These are phyloP conservation scores for Ambrosia hybrid DNA, from an alignment of 140 eudicot genomes.

Conservation along the genomic window DNA sequence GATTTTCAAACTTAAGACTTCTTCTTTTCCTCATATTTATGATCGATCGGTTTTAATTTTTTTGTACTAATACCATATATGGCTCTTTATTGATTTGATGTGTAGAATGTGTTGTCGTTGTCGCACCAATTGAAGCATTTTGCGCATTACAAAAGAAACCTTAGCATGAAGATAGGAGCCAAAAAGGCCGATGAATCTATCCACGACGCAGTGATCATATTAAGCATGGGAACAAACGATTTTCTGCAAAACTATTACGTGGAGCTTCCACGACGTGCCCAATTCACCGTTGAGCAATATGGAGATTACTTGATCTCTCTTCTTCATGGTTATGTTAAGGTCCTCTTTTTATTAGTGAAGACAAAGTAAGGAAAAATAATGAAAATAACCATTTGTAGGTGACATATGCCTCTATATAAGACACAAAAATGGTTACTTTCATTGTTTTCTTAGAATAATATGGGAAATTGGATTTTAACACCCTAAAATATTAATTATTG, in stretches of 20 bases:
- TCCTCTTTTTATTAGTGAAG: background rate
- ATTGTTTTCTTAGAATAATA: background rate
- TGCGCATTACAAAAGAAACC: constrained; percentile 47
- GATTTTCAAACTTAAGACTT: too few species aligned
- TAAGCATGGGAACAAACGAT: constrained; percentile 69
- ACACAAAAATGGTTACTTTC: background rate
- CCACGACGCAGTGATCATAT: constrained; percentile 32
- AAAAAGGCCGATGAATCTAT: constrained; percentile 33
- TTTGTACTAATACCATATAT: background rate
- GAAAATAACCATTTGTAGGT: background rate
- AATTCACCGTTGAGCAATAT: constrained; percentile 49
- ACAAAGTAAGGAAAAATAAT: background rate
- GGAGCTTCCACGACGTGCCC: constrained; percentile 41
- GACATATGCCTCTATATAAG: background rate
- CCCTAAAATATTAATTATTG: too few species aligned
- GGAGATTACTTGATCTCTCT: constrained; percentile 46
- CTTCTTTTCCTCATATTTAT: too few species aligned
- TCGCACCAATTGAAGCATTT: constrained; percentile 53
- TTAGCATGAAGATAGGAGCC: constrained; percentile 37
- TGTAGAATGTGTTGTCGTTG: constrained; percentile 43
- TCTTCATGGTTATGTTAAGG: constrained; percentile 45
- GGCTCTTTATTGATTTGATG: background rate
- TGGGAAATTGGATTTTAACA: too few species aligned
- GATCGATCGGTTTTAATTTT: background rate
- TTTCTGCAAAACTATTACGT: constrained; percentile 56